Conservation (phyloP, 805 yeast genomes). For the Yarrowia deformans region DNA sequence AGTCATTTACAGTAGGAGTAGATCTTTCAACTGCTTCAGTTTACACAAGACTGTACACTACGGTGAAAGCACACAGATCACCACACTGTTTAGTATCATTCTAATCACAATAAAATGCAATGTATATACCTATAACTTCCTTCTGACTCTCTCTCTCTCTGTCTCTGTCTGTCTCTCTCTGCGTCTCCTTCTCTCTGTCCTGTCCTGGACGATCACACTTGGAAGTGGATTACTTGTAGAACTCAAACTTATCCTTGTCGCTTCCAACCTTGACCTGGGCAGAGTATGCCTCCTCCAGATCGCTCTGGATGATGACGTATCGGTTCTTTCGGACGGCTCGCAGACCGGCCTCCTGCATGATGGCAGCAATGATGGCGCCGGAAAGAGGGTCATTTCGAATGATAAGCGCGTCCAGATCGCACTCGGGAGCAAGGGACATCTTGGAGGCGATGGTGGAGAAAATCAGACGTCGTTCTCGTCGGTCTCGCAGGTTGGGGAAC, state of each 20-base stretch:
- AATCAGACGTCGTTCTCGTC: constrained; percentile 97
- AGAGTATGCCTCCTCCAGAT: constrained; percentile 96
- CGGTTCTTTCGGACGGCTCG: constrained; percentile 98
- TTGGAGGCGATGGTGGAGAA: constrained; percentile 95
- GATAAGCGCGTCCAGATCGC: constrained; percentile 91
- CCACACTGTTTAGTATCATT: too few species aligned
- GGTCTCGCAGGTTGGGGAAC: constrained; percentile 93
- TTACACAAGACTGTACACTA: too few species aligned
- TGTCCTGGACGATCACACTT: too few species aligned
- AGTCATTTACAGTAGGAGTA: too few species aligned
- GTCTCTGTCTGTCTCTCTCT: neutral
- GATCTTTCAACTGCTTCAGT: too few species aligned
- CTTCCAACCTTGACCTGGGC: constrained; percentile 94
- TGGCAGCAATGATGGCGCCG: constrained; percentile 96
- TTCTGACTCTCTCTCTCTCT: neutral
- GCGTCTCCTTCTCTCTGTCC: neutral
- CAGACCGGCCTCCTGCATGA: constrained; percentile 99
- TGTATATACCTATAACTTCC: constrained; percentile 24
- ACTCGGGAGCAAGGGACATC: constrained; percentile 98
- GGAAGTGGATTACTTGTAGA: constrained; percentile 69
- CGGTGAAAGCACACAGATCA: too few species aligned
- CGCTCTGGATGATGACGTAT: constrained; percentile 94
- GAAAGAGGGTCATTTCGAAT: constrained; percentile 95
- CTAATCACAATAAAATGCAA: constrained; percentile 13
- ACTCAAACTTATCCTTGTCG: constrained; percentile 97